phyloP scores from a whole-genome alignment of 1,139 yeast species.

The Candida dubliniensis region DNA sequence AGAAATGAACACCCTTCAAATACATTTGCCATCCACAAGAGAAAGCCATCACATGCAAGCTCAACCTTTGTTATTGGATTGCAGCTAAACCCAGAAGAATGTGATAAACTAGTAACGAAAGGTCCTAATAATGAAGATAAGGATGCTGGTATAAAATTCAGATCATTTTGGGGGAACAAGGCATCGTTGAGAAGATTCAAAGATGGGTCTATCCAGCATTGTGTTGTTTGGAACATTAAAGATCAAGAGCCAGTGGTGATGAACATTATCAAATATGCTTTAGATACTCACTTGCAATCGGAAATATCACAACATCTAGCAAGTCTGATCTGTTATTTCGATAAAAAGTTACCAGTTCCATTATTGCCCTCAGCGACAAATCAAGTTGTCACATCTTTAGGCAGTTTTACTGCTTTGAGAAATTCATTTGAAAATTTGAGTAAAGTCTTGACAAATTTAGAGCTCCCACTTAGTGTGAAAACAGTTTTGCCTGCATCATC shows the following conservation, averaged over 20 bases:
- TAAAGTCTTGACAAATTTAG: slow-evolving; percentile 51
- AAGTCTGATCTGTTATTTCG: slow-evolving; percentile 45
- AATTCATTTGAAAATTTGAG: slow-evolving; percentile 67
- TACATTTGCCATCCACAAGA: slow-evolving; percentile 52
- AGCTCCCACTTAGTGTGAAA: slow-evolving; percentile 72
- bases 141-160: slow-evolving; percentile 62
- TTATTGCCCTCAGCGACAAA: slow-evolving; percentile 55
- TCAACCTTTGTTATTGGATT: slow-evolving; percentile 58
- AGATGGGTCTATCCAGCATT: slow-evolving; percentile 85
- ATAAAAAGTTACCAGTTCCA: slow-evolving; percentile 58
- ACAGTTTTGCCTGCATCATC: slow-evolving; percentile 72
- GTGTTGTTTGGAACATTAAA: slow-evolving; percentile 81
- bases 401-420: slow-evolving; percentile 56
- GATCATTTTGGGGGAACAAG: slow-evolving; percentile 85
- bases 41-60: slow-evolving; percentile 49
- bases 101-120: slow-evolving; percentile 78
- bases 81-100: slow-evolving; percentile 67
- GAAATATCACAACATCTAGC: slow-evolving; percentile 42
- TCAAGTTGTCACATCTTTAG: slow-evolving; percentile 51
- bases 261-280: slow-evolving; percentile 61
- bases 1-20: slow-evolving; percentile 24
- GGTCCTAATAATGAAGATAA: slow-evolving; percentile 74
- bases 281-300: slow-evolving; percentile 61
- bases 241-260: slow-evolving; percentile 64
- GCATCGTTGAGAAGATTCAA: slow-evolving; percentile 87